Percentiles rank a stretch among this genome's conserved stretches.
Conservation (phyloP, 441 rosid genomes). For the Croton setiger region DNA sequence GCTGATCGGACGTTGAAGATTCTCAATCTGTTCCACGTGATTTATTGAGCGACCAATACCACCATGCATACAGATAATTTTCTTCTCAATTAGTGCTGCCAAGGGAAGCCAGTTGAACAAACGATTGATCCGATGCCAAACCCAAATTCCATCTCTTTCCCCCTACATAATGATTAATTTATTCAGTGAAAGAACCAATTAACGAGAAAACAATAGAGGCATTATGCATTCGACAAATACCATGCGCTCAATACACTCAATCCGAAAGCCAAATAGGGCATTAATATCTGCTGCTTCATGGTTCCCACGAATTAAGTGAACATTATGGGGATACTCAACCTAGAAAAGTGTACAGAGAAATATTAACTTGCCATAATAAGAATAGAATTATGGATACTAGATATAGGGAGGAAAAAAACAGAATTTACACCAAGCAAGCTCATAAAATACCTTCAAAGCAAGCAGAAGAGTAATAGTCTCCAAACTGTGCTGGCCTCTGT, state of each 20-base stretch:
- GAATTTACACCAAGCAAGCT: conserved; percentile 9
- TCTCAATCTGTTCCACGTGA: conserved; percentile 95
- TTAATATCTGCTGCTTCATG: conserved; percentile 99
- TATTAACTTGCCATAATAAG: conserved; percentile 19
- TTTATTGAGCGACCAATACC: conserved; percentile 99
- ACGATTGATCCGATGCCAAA: conserved; percentile 97
- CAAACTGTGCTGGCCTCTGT: conserved; percentile 98
- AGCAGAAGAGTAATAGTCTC: conserved; percentile 94
- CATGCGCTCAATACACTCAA: conserved; percentile 99
- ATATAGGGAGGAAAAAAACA: neutral
- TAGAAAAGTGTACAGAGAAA: conserved; percentile 33
- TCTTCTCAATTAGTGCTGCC: conserved; percentile 96
- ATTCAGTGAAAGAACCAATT: conserved; percentile 21
- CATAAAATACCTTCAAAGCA: conserved; percentile 74
- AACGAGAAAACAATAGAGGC: conserved; percentile 10
- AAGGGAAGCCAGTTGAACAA: conserved; percentile 97
- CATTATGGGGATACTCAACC: conserved; percentile 89
- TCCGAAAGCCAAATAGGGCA: conserved; percentile 98
- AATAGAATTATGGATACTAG: conserved; percentile 6
- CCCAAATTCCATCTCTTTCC: conserved; percentile 99
- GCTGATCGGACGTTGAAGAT: conserved; percentile 86
- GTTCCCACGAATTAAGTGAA: conserved; percentile 96
- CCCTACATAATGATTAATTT: conserved; percentile 54
- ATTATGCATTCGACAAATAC: conserved; percentile 38
- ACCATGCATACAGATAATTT: conserved; percentile 98